Evolutionary conservation across 345 rosid genomes (phyloP).

Genomic region (Pseudoturritis turrita): DNA sequence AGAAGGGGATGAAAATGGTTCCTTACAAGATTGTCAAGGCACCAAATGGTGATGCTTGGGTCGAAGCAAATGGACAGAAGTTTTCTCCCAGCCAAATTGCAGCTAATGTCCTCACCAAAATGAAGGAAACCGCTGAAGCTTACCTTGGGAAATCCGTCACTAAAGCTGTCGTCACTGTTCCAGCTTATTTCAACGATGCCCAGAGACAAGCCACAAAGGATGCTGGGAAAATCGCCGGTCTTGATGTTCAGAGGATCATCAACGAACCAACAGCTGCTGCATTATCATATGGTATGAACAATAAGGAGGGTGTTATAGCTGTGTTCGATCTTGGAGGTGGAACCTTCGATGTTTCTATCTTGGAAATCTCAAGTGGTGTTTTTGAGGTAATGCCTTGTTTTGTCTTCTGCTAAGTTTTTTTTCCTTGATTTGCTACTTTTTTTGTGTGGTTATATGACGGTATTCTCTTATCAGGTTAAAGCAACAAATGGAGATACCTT

Average conservation of each 20-base stretch:
- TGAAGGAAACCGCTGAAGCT: slow-evolving; percentile 50
- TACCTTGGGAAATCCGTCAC: slow-evolving; percentile 41
- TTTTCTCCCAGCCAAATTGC: slow-evolving; percentile 48
- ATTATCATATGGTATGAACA: slow-evolving; percentile 42
- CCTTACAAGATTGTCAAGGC: slow-evolving; percentile 43
- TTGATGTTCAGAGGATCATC: slow-evolving; percentile 48
- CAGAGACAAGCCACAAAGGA: slow-evolving; percentile 52
- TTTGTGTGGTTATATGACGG: not conserved
- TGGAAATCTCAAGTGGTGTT: slow-evolving; percentile 49
- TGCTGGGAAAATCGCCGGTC: slow-evolving; percentile 52
- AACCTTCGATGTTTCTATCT: slow-evolving; percentile 45
- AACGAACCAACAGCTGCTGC: slow-evolving; percentile 57
- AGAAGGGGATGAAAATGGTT: slow-evolving; percentile 46
- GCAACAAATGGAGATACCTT: slow-evolving; percentile 52
- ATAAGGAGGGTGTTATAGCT: slow-evolving; percentile 45
- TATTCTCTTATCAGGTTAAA: slow-evolving; percentile 33
- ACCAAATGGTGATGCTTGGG: slow-evolving; percentile 54
- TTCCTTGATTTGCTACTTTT: not conserved
- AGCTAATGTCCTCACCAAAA: slow-evolving; percentile 40
- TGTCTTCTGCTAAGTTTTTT: not conserved
- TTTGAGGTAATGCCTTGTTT: slow-evolving; percentile 37
- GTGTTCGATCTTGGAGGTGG: slow-evolving; percentile 53
- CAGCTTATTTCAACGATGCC: slow-evolving; percentile 53
- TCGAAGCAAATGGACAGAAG: slow-evolving; percentile 38
- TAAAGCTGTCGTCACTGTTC: slow-evolving; percentile 46